Evolutionary conservation across 2,329 filamentous ascomycete genomes (phyloP).

Genomic region (Hypomyces perniciosus): DNA sequence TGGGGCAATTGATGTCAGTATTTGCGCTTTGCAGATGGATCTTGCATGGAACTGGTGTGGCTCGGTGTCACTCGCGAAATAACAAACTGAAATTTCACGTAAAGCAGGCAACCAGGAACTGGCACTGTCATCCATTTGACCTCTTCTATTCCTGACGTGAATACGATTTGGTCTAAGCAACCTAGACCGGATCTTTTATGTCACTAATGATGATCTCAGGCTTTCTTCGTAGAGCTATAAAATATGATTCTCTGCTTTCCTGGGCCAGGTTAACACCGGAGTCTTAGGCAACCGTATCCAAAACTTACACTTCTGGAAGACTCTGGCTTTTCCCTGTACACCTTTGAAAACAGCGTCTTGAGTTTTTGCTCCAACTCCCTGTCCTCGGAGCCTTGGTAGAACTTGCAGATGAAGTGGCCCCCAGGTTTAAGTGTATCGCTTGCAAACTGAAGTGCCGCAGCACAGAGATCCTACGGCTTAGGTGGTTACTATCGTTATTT

Average conservation of each 20-base stretch:
- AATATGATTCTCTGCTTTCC: constrained; percentile 68
- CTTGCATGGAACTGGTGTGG: constrained; percentile 42
- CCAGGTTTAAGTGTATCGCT: constrained; percentile 75
- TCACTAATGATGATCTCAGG: constrained; percentile 2
- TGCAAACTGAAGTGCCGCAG: constrained; percentile 76
- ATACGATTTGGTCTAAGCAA: not conserved
- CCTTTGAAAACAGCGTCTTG: constrained; percentile 69
- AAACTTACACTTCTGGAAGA: constrained; percentile 73
- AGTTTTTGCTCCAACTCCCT: constrained; percentile 69
- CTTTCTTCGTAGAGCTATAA: constrained; percentile 72
- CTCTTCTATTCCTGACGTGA: not conserved
- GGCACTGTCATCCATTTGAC: constrained; percentile 1
- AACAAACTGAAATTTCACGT: constrained; percentile 27
- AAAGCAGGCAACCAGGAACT: constrained; percentile 12
- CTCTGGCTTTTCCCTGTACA: constrained; percentile 84
- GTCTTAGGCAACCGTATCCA: not conserved
- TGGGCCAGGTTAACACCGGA: constrained; percentile 11
- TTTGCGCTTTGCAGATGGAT: constrained; percentile 29
- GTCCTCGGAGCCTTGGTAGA: constrained; percentile 88
- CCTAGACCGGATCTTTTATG: not conserved
- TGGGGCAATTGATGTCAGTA: constrained; percentile 24
- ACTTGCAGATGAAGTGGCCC: constrained; percentile 95
- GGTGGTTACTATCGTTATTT: not conserved
- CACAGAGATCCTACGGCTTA: constrained; percentile 70
- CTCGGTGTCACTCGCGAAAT: constrained; percentile 38